phyloP scores from a whole-genome alignment of 345 rosid genomes.

The Citrus sp. region DNA sequence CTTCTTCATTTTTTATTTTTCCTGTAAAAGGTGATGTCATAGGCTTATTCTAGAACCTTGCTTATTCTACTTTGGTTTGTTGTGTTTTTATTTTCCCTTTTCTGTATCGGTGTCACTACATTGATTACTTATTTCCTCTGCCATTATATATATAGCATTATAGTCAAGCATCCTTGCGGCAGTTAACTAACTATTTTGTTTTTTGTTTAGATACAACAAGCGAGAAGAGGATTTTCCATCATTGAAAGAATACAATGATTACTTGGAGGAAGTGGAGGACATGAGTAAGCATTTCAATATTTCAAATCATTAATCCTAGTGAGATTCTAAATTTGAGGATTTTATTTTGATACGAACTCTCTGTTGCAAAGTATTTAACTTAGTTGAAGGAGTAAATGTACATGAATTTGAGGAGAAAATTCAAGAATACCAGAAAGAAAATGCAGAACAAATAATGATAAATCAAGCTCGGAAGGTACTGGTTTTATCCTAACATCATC shows the following conservation, averaged over 20 bases:
- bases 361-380: constrained; percentile 53
- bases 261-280: constrained; percentile 93
- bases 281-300: constrained; percentile 60
- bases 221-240: constrained; percentile 85
- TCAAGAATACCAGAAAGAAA: constrained; percentile 65
- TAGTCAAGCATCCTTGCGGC: neutral
- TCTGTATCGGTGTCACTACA: too few relatives aligned
- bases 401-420: constrained; percentile 74
- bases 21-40: neutral
- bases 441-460: constrained; percentile 83
- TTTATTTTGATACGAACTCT: neutral
- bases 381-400: constrained; percentile 73
- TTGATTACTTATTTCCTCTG: neutral
- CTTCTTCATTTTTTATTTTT: neutral
- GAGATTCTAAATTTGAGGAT: neutral
- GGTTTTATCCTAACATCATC: neutral
- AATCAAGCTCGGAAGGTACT: constrained; percentile 84
- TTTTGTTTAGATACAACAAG: constrained; percentile 65
- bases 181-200: neutral
- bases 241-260: constrained; percentile 81
- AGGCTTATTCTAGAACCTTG: neutral
- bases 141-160: neutral
- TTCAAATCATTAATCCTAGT: constrained; percentile 11
- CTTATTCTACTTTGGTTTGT: neutral
- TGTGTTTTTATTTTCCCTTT: neutral